Percentiles rank a stretch among this genome's conserved stretches.
Conservation (phyloP, 768 basidiomycete species). For the Boletus edulis region DNA sequence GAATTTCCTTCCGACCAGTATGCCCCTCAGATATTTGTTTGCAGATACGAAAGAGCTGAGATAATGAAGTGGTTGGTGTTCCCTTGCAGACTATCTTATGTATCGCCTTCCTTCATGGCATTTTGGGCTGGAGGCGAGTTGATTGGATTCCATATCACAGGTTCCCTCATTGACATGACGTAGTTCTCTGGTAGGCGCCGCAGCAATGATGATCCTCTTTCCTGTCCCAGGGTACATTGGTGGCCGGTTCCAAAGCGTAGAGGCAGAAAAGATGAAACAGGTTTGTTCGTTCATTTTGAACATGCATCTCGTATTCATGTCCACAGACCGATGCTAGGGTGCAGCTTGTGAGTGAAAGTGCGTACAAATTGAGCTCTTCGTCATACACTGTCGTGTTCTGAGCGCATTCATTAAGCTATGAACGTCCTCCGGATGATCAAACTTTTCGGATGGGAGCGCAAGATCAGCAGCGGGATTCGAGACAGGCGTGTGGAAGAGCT, state of each 20-base stretch:
- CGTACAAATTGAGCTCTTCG: conserved; percentile 16
- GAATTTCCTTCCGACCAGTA: conserved; percentile 9
- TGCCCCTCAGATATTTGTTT: not conserved
- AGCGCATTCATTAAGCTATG: conserved; percentile 40
- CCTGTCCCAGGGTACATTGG: conserved; percentile 59
- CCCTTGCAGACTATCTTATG: conserved; percentile 2
- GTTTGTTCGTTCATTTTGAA: not conserved
- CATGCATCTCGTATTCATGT: conserved; percentile 36
- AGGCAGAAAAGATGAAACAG: conserved; percentile 50
- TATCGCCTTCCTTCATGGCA: conserved; percentile 3
- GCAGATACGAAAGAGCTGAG: conserved; percentile 30
- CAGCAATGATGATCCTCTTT: conserved; percentile 46
- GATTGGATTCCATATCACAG: not conserved
- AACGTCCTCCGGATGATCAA: conserved; percentile 66
- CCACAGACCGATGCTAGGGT: conserved; percentile 36
- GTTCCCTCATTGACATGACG: conserved; percentile 39
- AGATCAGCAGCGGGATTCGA: conserved; percentile 50
- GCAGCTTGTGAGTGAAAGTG: conserved; percentile 58
- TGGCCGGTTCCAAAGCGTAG: conserved; percentile 45
- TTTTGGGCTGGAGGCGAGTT: conserved; percentile 10
- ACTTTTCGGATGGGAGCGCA: conserved; percentile 65
- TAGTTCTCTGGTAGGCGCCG: conserved; percentile 59
- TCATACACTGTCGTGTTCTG: not conserved
- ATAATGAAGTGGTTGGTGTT: conserved; percentile 14
- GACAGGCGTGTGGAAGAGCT: conserved; percentile 63